These are phyloP conservation scores for Ophiostoma sp. DNA, from an alignment of 2,329 filamentous ascomycete genomes.

Conservation along the genomic window DNA sequence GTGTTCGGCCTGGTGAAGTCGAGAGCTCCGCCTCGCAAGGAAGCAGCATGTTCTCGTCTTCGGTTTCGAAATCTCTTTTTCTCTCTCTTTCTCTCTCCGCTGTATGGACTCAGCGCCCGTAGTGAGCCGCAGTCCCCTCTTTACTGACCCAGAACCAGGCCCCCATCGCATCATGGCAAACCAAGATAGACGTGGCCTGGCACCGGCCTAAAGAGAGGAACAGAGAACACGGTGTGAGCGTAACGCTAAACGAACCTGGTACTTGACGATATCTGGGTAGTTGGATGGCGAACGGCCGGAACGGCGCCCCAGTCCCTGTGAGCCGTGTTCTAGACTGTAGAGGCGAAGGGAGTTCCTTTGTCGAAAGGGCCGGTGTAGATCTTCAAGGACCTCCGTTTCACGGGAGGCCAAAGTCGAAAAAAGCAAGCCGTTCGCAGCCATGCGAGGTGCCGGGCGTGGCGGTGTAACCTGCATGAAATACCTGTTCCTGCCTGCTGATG, in stretches of 20 bases:
- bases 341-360: not conserved
- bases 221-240: conserved; percentile 26
- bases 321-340: conserved; percentile 12
- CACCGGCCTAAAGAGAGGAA: conserved; percentile 6
- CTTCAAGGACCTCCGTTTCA: conserved; percentile 17
- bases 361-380: not conserved
- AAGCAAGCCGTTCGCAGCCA: not conserved
- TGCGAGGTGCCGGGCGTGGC: not conserved
- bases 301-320: not conserved
- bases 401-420: not conserved
- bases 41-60: not conserved
- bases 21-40: not conserved
- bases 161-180: not conserved
- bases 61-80: conserved; percentile 1
- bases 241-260: conserved; percentile 29
- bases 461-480: conserved; percentile 6
- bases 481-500: conserved; percentile 16
- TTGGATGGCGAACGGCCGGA: not conserved
- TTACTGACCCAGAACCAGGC: not conserved
- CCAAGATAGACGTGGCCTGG: not conserved
- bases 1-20: not conserved
- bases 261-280: not conserved
- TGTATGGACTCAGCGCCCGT: conserved; percentile 73
- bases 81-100: conserved; percentile 23
- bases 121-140: conserved; percentile 66